Evolutionary conservation across 352 stramenopile species (phyloP).

Genomic region (Phytopythium ostracodes): DNA sequence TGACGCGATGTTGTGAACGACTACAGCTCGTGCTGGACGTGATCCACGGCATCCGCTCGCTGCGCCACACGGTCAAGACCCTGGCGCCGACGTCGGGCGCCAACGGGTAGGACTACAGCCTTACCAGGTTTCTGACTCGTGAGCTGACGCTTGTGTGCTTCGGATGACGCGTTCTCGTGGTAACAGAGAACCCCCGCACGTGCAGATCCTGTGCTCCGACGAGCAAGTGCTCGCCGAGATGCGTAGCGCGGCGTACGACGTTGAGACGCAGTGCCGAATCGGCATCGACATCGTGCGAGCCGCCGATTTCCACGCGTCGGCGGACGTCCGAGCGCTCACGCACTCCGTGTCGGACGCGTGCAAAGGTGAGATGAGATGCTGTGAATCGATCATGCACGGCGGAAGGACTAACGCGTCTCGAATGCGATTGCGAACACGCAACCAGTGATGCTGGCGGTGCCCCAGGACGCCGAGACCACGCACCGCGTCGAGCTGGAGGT

Average conservation of each 20-base stretch:
- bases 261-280: constrained; percentile 45
- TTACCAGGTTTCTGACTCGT: too few relatives aligned
- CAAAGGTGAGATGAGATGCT: constrained; percentile 36
- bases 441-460: constrained; percentile 61
- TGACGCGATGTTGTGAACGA: not conserved
- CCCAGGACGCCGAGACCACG: constrained; percentile 60
- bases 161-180: not conserved
- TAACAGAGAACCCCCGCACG: not conserved
- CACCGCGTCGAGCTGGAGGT: constrained; percentile 62
- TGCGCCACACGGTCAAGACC: constrained; percentile 79
- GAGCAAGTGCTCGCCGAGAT: constrained; percentile 23
- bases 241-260: constrained; percentile 30
- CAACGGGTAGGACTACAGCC: constrained; percentile 18
- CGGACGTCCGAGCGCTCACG: constrained; percentile 30
- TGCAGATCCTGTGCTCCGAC: constrained; percentile 33
- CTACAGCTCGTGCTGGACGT: constrained; percentile 77
- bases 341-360: constrained; percentile 54
- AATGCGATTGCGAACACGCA: too few relatives aligned
- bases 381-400: not conserved
- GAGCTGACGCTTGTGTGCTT: not conserved
- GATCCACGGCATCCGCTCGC: constrained; percentile 92
- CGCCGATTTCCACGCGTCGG: constrained; percentile 1
- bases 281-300: constrained; percentile 18
- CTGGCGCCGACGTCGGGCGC: constrained; percentile 41
- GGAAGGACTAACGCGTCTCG: not conserved